These are phyloP conservation scores for Scheffersomyces quercinus DNA, from an alignment of 1,139 yeast species.

Conservation along the genomic window DNA sequence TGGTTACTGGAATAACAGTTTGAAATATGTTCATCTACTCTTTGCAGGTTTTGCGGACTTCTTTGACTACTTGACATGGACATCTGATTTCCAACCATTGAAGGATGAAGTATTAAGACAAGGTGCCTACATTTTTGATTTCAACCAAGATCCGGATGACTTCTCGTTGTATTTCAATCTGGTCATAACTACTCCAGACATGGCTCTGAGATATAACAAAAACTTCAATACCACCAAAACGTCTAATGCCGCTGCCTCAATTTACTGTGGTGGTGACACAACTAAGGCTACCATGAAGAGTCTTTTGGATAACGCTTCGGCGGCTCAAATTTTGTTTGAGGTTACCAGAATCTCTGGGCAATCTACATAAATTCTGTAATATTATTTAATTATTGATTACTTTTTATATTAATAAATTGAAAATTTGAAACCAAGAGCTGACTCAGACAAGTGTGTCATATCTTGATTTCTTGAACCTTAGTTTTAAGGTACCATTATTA, in stretches of 20 bases:
- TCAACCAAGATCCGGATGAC: constrained; percentile 24
- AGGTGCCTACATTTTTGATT: constrained; percentile 21
- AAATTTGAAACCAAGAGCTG: too few relatives aligned
- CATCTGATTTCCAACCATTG: constrained; percentile 12
- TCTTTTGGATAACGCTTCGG: constrained; percentile 26
- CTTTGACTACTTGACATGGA: constrained; percentile 8
- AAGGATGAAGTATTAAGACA: constrained; percentile 20
- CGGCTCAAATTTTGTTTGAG: constrained; percentile 25
- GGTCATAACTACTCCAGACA: constrained; percentile 11
- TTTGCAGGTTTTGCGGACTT: constrained; percentile 27
- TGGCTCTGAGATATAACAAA: constrained; percentile 10
- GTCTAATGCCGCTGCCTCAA: constrained; percentile 2
- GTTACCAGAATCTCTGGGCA: constrained; percentile 4
- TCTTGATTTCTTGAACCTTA: too few relatives aligned
- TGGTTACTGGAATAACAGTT: constrained; percentile 25
- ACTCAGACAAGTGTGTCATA: too few relatives aligned
- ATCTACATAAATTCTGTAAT: neutral
- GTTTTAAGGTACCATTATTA: too few relatives aligned
- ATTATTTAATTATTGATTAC: too few relatives aligned
- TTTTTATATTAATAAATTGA: too few relatives aligned
- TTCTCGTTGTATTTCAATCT: constrained; percentile 15
- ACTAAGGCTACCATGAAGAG: constrained; percentile 13
- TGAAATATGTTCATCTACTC: constrained; percentile 25
- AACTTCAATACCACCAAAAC: constrained; percentile 9
- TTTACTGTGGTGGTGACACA: constrained; percentile 14